These are phyloP conservation scores for Dinochytrium kinnereticum DNA, from an alignment of 371 early-diverging fungal species.

Conservation along the genomic window DNA sequence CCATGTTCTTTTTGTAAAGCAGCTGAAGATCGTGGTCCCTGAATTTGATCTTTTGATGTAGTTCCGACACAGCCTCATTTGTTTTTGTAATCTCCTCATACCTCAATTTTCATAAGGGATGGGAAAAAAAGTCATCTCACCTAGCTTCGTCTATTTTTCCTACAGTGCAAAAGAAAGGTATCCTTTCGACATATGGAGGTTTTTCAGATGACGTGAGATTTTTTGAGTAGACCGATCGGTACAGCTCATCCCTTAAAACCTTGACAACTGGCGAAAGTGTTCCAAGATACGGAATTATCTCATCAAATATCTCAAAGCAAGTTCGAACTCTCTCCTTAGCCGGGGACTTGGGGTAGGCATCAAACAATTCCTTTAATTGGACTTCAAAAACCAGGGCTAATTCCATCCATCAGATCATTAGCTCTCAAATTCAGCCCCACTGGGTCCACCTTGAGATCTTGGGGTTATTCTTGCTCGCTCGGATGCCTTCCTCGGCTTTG, in stretches of 20 bases:
- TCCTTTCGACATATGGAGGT: conserved; percentile 45
- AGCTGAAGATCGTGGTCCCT: conserved; percentile 53
- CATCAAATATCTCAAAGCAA: conserved; percentile 47
- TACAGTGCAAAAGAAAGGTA: conserved; percentile 48
- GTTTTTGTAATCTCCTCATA: conserved; percentile 35
- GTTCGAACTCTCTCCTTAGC: conserved; percentile 28
- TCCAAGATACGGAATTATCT: conserved; percentile 41
- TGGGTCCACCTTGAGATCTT: conserved; percentile 30
- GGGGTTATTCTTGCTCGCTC: conserved; percentile 25
- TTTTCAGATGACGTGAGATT: conserved; percentile 40
- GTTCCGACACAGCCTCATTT: conserved; percentile 35
- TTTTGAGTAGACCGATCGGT: conserved; percentile 44
- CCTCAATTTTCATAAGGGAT: conserved; percentile 28
- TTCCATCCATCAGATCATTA: too few species aligned
- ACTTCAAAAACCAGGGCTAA: conserved; percentile 50
- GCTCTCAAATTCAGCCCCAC: too few species aligned
- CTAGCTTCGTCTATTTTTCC: conserved; percentile 37
- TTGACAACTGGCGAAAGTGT: conserved; percentile 29
- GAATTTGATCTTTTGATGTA: conserved; percentile 52
- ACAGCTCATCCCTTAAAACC: conserved; percentile 45
- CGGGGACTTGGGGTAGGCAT: conserved; percentile 37
- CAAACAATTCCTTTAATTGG: conserved; percentile 50
- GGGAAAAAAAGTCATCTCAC: too few species aligned
- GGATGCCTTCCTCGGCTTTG: background rate
- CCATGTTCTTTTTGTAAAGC: conserved; percentile 47